A percentile compares a stretch with the other conserved stretches of the same genome.
Conservation (phyloP, 331 rosid genomes). For the Arachis monticola region DNA sequence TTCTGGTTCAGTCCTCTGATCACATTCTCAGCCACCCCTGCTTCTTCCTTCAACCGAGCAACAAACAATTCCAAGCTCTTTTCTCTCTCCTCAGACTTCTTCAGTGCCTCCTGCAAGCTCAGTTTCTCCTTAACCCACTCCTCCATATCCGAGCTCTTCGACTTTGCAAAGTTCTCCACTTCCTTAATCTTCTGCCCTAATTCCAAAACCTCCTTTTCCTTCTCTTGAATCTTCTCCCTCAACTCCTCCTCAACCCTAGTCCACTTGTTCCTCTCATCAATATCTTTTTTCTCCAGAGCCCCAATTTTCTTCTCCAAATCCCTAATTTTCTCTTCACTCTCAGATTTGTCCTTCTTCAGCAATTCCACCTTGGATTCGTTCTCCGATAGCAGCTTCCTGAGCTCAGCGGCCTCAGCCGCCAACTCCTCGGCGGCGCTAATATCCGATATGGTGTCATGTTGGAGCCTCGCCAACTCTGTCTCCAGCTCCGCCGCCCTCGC, state of each 20-base stretch:
- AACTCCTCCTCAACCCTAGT: constrained; percentile 81
- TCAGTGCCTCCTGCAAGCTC: constrained; percentile 51
- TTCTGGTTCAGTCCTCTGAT: constrained; percentile 60
- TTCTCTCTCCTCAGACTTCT: constrained; percentile 54
- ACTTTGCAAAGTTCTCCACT: constrained; percentile 46
- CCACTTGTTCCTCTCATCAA: constrained; percentile 83
- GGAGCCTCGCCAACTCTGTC: constrained; percentile 78
- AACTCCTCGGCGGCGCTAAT: constrained; percentile 56
- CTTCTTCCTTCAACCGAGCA: constrained; percentile 56
- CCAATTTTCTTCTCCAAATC: constrained; percentile 89
- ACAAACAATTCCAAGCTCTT: constrained; percentile 50
- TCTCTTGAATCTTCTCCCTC: constrained; percentile 67
- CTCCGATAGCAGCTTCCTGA: constrained; percentile 57
- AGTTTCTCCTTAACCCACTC: constrained; percentile 54
- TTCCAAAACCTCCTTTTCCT: constrained; percentile 59
- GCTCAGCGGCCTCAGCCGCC: constrained; percentile 45
- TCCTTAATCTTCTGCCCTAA: constrained; percentile 52
- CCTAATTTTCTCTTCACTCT: constrained; percentile 60
- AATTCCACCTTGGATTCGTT: constrained; percentile 54
- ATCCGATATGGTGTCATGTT: constrained; percentile 62
- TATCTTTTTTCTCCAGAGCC: constrained; percentile 74
- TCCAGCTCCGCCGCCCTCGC: constrained; percentile 78
- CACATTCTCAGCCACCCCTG: constrained; percentile 58
- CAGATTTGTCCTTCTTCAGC: constrained; percentile 58
- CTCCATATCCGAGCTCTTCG: constrained; percentile 47